Evolutionary conservation across 352 stramenopile species (phyloP), one percentile per base, ranked within the genome.

Genomic region (Halophytophthora polymorphica): DNA sequence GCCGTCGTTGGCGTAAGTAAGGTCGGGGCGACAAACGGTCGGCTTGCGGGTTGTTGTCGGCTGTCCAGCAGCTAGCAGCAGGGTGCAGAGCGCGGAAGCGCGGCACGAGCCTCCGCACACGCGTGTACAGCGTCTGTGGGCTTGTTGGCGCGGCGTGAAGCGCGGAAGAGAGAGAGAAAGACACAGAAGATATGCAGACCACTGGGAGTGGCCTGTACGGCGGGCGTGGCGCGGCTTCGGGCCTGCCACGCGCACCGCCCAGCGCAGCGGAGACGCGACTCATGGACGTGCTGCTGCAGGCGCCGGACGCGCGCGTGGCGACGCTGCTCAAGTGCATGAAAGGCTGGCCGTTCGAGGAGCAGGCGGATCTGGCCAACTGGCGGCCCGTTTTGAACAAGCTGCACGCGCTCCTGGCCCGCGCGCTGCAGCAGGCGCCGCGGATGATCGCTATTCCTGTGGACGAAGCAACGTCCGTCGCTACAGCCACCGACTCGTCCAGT

Each of bases 331-430:
- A 76, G 52, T 90, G 76, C 15, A 61, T 93, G 14, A 73, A 74
- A 12, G 76, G 77, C 7, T 95, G 85, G 85, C 75, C 81, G 18
- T 83, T 90, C 57, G 85, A 95, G 62, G 76, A 69, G 15, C 85
- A 91, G 45, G 85, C 81, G 19, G 84, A 90, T 46, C 46, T 93
- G 25, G 66, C 66, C 18, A 89, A 88, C 52, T 95, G 84, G 79
- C 54, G 40, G 4, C 31, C 35, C 0, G 76, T 93, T 46, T 64
- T 95, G n/a, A 52, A 71, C 25, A 73, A 78, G 21, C 45, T 90
- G 18, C 66, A 86, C 42, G 50, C 45, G 19, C 47, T 86, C 44
- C 76, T 92, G 14, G 45, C 69, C 34, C 50, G 39, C 1, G 73
- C 73, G 29, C 23, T 83, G 14, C 61, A 64, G 45, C 44, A 71